Evolutionary conservation across 2,329 filamentous ascomycete species (phyloP).

Genomic region (Daldinia eschscholtzii): DNA sequence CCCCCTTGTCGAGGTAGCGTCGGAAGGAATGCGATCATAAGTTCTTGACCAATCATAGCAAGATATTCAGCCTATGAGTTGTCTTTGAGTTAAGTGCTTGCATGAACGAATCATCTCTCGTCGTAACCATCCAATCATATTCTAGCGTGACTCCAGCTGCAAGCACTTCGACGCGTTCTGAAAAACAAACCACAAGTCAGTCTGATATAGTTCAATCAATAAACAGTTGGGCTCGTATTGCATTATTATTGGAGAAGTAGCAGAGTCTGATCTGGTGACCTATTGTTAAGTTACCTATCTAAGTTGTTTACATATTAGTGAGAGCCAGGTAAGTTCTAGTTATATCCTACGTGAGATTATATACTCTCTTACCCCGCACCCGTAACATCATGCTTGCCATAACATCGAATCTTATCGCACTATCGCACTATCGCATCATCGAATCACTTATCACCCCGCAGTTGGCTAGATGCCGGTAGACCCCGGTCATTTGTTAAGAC

Average conservation of each 20-base stretch:
- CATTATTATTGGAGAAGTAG: slow-evolving; percentile 28
- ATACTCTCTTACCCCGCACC: slow-evolving; percentile 27
- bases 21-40: slow-evolving; percentile 31
- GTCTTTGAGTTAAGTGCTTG: slow-evolving; percentile 42
- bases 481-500: slow-evolving; percentile 19
- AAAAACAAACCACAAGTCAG: slow-evolving; percentile 25
- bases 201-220: slow-evolving; percentile 20
- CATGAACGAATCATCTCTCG: slow-evolving; percentile 37
- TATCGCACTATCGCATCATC: slow-evolving; percentile 15
- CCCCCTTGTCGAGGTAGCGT: slow-evolving; percentile 30
- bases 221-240: slow-evolving; percentile 18
- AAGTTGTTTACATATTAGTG: slow-evolving; percentile 5
- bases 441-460: slow-evolving; percentile 37
- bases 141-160: slow-evolving; percentile 24
- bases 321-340: neutral
- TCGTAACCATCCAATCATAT: slow-evolving; percentile 27
- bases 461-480: slow-evolving; percentile 19
- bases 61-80: slow-evolving; percentile 32
- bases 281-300: slow-evolving; percentile 24
- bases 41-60: slow-evolving; percentile 32
- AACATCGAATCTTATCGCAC: slow-evolving; percentile 37
- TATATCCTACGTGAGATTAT: neutral
- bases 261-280: slow-evolving; percentile 12
- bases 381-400: neutral
- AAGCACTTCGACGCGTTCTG: slow-evolving; percentile 41